Evolutionary conservation across 768 basidiomycete genomes (phyloP).

Genomic region (Boletus speciosus): DNA sequence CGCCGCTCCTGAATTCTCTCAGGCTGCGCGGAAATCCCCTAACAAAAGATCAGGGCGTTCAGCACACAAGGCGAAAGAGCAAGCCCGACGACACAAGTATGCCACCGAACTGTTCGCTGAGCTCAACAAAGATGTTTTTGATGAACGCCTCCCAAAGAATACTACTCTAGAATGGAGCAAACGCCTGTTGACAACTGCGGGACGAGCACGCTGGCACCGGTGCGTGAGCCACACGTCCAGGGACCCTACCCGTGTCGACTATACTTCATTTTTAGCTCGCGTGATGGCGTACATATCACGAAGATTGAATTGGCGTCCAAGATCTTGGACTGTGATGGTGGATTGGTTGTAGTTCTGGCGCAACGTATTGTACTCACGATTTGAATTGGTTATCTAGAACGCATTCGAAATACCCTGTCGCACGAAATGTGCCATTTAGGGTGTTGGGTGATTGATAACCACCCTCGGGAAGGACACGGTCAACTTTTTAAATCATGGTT

Average conservation of each 20-base stretch:
- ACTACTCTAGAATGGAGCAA: slow-evolving; percentile 67
- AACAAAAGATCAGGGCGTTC: slow-evolving; percentile 25
- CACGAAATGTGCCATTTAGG: slow-evolving; percentile 95
- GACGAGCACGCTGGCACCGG: slow-evolving; percentile 65
- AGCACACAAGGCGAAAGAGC: slow-evolving; percentile 39
- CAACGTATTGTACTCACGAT: not conserved
- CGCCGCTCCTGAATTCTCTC: not conserved
- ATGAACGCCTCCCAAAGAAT: slow-evolving; percentile 46
- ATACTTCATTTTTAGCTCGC: slow-evolving; percentile 37
- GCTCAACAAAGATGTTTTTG: slow-evolving; percentile 58
- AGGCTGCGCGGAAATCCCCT: slow-evolving; percentile 9
- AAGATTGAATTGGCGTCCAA: slow-evolving; percentile 82
- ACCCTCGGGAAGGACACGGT: slow-evolving; percentile 72
- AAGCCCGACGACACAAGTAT: slow-evolving; percentile 45
- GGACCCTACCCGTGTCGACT: not conserved
- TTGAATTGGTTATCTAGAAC: slow-evolving; percentile 43
- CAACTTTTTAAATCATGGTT: slow-evolving; percentile 70
- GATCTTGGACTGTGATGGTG: slow-evolving; percentile 74
- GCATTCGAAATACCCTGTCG: slow-evolving; percentile 76
- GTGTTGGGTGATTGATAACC: slow-evolving; percentile 73
- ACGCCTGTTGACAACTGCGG: slow-evolving; percentile 63
- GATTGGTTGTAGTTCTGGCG: slow-evolving; percentile 6
- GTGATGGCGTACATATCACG: slow-evolving; percentile 54
- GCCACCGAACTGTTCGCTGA: slow-evolving; percentile 58
- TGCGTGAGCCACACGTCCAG: slow-evolving; percentile 22